phyloP scores from a whole-genome alignment of 2,329 filamentous ascomycete species.

The Penicillium brevicompactum region DNA sequence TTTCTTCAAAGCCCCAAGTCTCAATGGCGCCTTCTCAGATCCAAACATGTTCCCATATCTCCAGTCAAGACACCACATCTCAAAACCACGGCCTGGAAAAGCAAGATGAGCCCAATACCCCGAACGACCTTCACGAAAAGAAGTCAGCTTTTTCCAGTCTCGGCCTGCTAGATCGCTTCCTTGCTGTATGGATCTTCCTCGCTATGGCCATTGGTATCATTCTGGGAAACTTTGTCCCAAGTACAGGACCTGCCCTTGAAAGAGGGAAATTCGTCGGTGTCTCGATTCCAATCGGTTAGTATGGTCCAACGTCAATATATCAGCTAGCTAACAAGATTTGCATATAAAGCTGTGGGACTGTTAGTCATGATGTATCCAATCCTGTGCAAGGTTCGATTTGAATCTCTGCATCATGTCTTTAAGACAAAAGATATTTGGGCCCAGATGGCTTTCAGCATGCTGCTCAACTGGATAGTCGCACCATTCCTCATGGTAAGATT shows the following conservation, averaged over 20 bases:
- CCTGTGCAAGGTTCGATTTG: conserved; percentile 81
- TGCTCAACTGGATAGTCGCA: conserved; percentile 83
- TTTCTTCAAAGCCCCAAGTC: too few relatives aligned
- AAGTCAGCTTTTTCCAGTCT: conserved; percentile 51
- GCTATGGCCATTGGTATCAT: conserved; percentile 77
- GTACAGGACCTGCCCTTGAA: conserved; percentile 63
- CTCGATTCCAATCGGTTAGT: conserved; percentile 65
- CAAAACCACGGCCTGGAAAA: conserved; percentile 7
- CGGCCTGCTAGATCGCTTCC: conserved; percentile 63
- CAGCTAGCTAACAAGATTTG: not conserved
- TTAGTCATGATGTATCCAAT: conserved; percentile 97
- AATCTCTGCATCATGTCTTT: conserved; percentile 70
- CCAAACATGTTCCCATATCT: not conserved
- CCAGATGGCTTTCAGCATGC: conserved; percentile 74
- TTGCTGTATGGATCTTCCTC: conserved; percentile 74
- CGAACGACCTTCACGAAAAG: conserved; percentile 6
- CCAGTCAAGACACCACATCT: not conserved
- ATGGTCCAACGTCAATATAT: not conserved
- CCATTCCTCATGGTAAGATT: conserved; percentile 76
- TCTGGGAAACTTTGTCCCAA: conserved; percentile 72
- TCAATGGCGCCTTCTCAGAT: not conserved
- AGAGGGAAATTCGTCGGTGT: conserved; percentile 73
- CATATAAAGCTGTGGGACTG: conserved; percentile 68
- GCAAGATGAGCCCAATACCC: not conserved
- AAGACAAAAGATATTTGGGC: conserved; percentile 67